A percentile compares a stretch with the other conserved stretches of the same genome.
phyloP scores from a whole-genome alignment of 2,329 filamentous ascomycete genomes.

The Pseudogymnoascus sp. region DNA sequence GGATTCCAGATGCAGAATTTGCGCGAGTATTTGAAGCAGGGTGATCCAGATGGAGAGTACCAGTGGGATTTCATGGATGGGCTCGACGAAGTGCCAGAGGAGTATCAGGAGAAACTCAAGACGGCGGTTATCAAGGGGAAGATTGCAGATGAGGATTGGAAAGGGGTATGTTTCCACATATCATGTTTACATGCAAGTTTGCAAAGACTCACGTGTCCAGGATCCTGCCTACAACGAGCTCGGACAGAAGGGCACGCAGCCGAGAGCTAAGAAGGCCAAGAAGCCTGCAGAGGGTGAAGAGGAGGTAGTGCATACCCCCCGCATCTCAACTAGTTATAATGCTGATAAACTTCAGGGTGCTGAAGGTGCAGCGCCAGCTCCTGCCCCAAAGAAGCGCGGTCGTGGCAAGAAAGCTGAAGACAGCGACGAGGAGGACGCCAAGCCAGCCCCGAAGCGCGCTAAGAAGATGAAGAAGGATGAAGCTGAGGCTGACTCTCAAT shows the following conservation, averaged over 20 bases:
- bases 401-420: conserved; percentile 20
- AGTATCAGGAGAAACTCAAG: conserved; percentile 64
- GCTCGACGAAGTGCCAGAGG: conserved; percentile 53
- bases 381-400: conserved; percentile 32
- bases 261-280: conserved; percentile 18
- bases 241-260: conserved; percentile 22
- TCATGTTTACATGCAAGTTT: neutral
- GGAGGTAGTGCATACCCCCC: conserved; percentile 8
- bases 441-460: conserved; percentile 8
- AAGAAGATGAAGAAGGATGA: conserved; percentile 9
- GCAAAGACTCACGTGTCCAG: conserved; percentile 14
- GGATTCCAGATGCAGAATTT: conserved; percentile 62
- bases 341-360: conserved; percentile 10
- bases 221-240: conserved; percentile 28
- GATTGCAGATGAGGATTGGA: conserved; percentile 80
- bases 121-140: conserved; percentile 67
- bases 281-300: conserved; percentile 11
- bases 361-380: neutral
- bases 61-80: conserved; percentile 40
- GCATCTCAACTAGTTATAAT: conserved; percentile 1
- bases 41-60: conserved; percentile 40
- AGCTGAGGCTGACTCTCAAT: neutral
- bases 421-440: conserved; percentile 12
- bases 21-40: conserved; percentile 43
- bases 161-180: conserved; percentile 54